Conservation (phyloP, 2,329 filamentous ascomycete species). For the Talaromyces rugulosus region DNA sequence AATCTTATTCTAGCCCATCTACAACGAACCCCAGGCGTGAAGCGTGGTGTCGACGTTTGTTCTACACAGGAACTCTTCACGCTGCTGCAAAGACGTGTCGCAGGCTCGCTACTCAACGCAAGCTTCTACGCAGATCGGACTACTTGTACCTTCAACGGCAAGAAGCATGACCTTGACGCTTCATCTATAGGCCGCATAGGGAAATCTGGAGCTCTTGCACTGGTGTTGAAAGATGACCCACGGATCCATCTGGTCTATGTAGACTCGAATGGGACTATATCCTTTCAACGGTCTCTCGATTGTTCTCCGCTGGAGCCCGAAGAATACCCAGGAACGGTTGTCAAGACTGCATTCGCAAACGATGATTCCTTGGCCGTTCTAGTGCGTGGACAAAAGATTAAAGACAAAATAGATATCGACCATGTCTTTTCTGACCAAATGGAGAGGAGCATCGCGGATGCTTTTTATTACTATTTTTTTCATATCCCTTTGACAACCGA, state of each 20-base stretch:
- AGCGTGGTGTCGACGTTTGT: slow-evolving; percentile 16
- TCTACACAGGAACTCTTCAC: slow-evolving; percentile 27
- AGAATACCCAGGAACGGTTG: slow-evolving; percentile 21
- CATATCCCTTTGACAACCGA: slow-evolving; percentile 21
- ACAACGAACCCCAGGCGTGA: slow-evolving; percentile 28
- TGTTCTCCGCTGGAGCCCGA: slow-evolving; percentile 20
- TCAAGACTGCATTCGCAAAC: slow-evolving; percentile 26
- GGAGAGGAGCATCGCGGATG: slow-evolving; percentile 10
- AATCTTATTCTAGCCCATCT: slow-evolving; percentile 35
- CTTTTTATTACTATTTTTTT: slow-evolving; percentile 17
- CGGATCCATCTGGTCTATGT: slow-evolving; percentile 25
- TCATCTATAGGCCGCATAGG: slow-evolving; percentile 25
- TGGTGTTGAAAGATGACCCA: slow-evolving; percentile 28
- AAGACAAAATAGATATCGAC: slow-evolving; percentile 20
- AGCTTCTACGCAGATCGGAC: slow-evolving; percentile 29
- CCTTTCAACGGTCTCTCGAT: slow-evolving; percentile 1
- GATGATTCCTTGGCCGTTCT: slow-evolving; percentile 25
- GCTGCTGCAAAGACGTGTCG: slow-evolving; percentile 27
- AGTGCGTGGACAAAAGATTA: slow-evolving; percentile 23
- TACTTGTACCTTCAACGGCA: slow-evolving; percentile 22
- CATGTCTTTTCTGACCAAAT: slow-evolving; percentile 18
- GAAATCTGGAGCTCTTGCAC: slow-evolving; percentile 17
- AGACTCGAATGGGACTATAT: slow-evolving; percentile 15
- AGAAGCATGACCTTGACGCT: slow-evolving; percentile 29
- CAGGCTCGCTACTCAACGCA: slow-evolving; percentile 32